A percentile compares a stretch with the other conserved stretches of the same genome.
Conservation (phyloP, 345 rosid species). For the Erodium maritimum region DNA sequence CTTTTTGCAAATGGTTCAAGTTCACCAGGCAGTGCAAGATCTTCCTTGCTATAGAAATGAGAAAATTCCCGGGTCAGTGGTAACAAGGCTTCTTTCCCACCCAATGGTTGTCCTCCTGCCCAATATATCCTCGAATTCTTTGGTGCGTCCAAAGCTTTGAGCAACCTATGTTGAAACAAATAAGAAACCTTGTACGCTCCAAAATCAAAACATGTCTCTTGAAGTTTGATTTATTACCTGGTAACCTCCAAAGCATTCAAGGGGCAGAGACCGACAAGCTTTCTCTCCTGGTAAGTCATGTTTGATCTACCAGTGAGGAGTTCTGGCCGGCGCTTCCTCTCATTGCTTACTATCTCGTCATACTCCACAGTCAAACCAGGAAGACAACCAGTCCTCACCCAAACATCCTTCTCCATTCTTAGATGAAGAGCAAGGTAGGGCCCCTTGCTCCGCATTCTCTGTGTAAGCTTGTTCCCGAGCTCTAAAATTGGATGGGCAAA, state of each 20-base stretch:
- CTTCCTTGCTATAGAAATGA: conserved; percentile 68
- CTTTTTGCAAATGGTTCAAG: conserved; percentile 61
- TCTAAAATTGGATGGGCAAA: conserved; percentile 59
- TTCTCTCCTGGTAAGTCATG: conserved; percentile 67
- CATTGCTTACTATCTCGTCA: conserved; percentile 56
- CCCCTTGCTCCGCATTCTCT: conserved; percentile 73
- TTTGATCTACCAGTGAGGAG: conserved; percentile 79
- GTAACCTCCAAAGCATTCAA: conserved; percentile 77
- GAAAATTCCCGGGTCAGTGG: conserved; percentile 61
- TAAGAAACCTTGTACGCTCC: not conserved
- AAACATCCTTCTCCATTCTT: conserved; percentile 82
- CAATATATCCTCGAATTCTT: conserved; percentile 58
- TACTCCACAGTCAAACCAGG: conserved; percentile 66
- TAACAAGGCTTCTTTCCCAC: conserved; percentile 63
- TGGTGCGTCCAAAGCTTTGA: conserved; percentile 86
- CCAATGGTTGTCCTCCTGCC: conserved; percentile 95
- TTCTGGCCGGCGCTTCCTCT: conserved; percentile 74
- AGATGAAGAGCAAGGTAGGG: conserved; percentile 89
- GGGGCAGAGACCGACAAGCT: conserved; percentile 89
- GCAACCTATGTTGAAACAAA: conserved; percentile 39
- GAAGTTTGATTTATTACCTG: conserved; percentile 31
- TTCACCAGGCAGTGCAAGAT: conserved; percentile 71
- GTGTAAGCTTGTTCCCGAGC: conserved; percentile 68
- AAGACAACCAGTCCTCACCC: conserved; percentile 95
- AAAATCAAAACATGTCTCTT: not conserved